These are phyloP conservation scores for Asclepias syriaca DNA, from an alignment of 257 asterid genomes.

Conservation along the genomic window DNA sequence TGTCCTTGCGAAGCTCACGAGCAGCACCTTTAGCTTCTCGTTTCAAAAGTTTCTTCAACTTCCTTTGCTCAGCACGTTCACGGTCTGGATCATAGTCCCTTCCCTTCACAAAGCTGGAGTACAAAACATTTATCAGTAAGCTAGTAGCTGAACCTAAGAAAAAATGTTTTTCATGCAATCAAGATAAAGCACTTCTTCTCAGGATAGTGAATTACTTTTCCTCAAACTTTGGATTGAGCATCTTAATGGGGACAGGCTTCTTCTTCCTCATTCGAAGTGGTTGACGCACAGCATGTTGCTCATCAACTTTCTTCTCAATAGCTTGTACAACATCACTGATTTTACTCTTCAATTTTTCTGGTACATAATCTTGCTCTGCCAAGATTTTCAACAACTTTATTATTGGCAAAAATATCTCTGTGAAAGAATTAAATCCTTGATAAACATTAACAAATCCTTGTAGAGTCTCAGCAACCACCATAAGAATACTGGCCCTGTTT, in stretches of 20 bases:
- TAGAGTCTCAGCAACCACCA: slow-evolving; percentile 53
- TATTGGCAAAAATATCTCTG: slow-evolving; percentile 76
- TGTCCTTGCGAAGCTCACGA: slow-evolving; percentile 81
- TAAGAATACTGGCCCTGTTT: slow-evolving; percentile 67
- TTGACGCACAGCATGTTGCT: slow-evolving; percentile 54
- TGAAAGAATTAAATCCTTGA: slow-evolving; percentile 60
- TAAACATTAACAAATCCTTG: slow-evolving; percentile 54
- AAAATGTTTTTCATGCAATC: background rate
- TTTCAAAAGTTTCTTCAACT: slow-evolving; percentile 52
- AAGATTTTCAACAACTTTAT: slow-evolving; percentile 43
- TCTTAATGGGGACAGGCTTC: slow-evolving; percentile 47
- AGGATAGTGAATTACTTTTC: slow-evolving; percentile 46
- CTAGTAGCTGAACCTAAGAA: background rate
- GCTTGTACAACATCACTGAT: slow-evolving; percentile 34
- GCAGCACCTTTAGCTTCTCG: slow-evolving; percentile 73
- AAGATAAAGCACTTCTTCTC: background rate
- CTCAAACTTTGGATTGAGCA: slow-evolving; percentile 80
- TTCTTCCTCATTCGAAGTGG: slow-evolving; percentile 67
- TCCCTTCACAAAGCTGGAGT: slow-evolving; percentile 82
- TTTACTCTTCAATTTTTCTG: slow-evolving; percentile 50
- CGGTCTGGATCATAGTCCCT: slow-evolving; percentile 98
- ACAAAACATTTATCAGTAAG: slow-evolving; percentile 8
- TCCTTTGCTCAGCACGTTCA: slow-evolving; percentile 69
- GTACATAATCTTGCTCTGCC: slow-evolving; percentile 44
- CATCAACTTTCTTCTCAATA: slow-evolving; percentile 50